Percentiles rank a stretch among this genome's conserved stretches.
Evolutionary conservation across 2,329 filamentous ascomycete genomes (phyloP).

Genomic region (Trichoderma pleuroti): DNA sequence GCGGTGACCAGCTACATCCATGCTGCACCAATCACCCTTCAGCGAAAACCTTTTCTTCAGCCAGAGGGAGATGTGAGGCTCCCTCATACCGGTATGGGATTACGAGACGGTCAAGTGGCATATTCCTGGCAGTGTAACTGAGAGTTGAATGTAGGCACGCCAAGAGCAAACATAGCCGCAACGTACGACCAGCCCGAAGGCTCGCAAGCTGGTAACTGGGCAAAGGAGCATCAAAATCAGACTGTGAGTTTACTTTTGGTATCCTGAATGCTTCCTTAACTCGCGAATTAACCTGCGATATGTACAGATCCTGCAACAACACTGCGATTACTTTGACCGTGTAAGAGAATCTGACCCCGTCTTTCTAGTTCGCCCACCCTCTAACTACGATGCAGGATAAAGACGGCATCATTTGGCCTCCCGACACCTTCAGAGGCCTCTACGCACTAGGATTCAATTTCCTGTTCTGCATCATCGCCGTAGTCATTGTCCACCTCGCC

Average conservation of each 20-base stretch:
- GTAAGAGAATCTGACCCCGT: neutral
- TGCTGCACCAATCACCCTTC: slow-evolving; percentile 26
- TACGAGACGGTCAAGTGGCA: fast-evolving
- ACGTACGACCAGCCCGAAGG: slow-evolving; percentile 34
- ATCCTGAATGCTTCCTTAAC: neutral
- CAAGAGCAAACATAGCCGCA: slow-evolving; percentile 35
- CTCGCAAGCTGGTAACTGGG: slow-evolving; percentile 32
- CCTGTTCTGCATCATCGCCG: slow-evolving; percentile 37
- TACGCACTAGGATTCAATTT: slow-evolving; percentile 39
- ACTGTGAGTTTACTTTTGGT: slow-evolving; percentile 25
- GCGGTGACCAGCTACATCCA: slow-evolving; percentile 11
- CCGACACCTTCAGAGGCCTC: slow-evolving; percentile 40
- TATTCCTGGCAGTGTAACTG: neutral
- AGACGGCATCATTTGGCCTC: slow-evolving; percentile 39
- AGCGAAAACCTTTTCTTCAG: slow-evolving; percentile 31
- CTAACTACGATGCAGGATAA: slow-evolving; percentile 28
- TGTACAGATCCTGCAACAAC: neutral
- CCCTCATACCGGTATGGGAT: slow-evolving; percentile 26
- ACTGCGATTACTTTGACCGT: slow-evolving; percentile 9
- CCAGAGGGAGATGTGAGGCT: slow-evolving; percentile 28
- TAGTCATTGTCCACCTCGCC: slow-evolving; percentile 40
- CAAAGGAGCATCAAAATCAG: slow-evolving; percentile 30
- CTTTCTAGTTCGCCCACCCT: neutral
- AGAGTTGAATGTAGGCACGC: slow-evolving; percentile 26
- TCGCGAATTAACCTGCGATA: neutral